Evolutionary conservation across 2,329 filamentous ascomycete species (phyloP).

Genomic region (Colletotrichum tropicicola): DNA sequence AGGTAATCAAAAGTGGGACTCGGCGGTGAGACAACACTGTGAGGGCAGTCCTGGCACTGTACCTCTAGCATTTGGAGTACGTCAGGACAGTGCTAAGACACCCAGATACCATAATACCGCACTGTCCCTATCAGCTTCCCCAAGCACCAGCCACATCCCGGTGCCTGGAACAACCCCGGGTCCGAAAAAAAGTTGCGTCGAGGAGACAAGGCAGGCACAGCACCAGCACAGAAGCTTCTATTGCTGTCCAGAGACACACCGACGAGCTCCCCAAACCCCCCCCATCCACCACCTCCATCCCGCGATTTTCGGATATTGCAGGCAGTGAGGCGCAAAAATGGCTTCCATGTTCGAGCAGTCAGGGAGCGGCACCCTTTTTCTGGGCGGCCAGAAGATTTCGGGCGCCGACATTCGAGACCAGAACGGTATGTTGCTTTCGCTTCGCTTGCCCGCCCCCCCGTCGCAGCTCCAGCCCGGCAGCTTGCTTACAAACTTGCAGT

Average conservation of each 20-base stretch:
- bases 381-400: constrained; percentile 97
- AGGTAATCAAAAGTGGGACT: background rate
- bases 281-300: constrained; percentile 24
- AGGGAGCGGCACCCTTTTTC: constrained; percentile 94
- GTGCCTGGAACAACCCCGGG: constrained; percentile 31
- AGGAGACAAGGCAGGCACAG: constrained; percentile 27
- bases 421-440: constrained; percentile 70
- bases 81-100: too few species aligned
- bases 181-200: constrained; percentile 34
- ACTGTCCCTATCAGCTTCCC: background rate
- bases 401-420: constrained; percentile 96
- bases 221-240: constrained; percentile 32
- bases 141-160: constrained; percentile 29
- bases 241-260: constrained; percentile 31
- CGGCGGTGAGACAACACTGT: too few species aligned
- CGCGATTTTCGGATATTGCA: constrained; percentile 17
- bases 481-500: constrained; percentile 61
- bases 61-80: too few species aligned
- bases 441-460: background rate
- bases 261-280: constrained; percentile 18
- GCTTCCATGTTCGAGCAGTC: constrained; percentile 96
- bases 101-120: accelerated
- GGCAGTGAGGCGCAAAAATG: constrained; percentile 62
- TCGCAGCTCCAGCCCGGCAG: constrained; percentile 21
- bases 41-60: background rate